Evolutionary conservation across 768 basidiomycete species (phyloP).

Genomic region (Tricholomella constricta): DNA sequence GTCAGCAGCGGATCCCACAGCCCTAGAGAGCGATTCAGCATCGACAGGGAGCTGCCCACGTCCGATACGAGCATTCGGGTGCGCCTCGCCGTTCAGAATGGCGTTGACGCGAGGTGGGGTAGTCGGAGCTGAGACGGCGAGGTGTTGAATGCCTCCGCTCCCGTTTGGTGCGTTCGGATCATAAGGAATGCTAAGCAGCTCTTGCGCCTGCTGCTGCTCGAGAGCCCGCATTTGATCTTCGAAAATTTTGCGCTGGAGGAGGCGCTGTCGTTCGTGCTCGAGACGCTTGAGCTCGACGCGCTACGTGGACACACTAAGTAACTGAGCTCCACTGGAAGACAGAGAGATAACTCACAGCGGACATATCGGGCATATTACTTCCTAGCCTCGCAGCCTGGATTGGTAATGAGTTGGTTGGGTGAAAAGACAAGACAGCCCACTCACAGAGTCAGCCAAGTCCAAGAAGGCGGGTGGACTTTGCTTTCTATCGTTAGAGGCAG

Average conservation of each 20-base stretch:
- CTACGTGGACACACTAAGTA: constrained; percentile 39
- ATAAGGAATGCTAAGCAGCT: constrained; percentile 75
- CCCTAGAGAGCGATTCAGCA: constrained; percentile 63
- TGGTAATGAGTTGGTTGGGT: constrained; percentile 20
- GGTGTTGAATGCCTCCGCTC: constrained; percentile 60
- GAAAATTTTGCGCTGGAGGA: constrained; percentile 84
- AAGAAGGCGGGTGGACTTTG: constrained; percentile 91
- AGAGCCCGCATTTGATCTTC: constrained; percentile 96
- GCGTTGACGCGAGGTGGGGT: constrained; percentile 82
- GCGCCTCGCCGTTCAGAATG: constrained; percentile 60
- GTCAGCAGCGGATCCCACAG: constrained; percentile 67
- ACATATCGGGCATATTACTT: constrained; percentile 85
- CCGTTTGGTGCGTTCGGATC: constrained; percentile 49
- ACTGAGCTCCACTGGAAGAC: constrained; percentile 1
- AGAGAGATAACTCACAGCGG: constrained; percentile 60
- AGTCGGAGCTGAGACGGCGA: constrained; percentile 88
- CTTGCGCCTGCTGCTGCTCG: constrained; percentile 88
- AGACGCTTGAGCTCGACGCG: constrained; percentile 89
- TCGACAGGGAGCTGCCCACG: constrained; percentile 58
- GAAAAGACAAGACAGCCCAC: constrained; percentile 33
- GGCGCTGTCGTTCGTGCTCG: constrained; percentile 90
- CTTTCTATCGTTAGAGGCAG: constrained; percentile 70
- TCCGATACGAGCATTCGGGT: constrained; percentile 40
- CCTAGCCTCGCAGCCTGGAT: constrained; percentile 78
- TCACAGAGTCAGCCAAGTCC: constrained; percentile 90